Evolutionary conservation across 2,329 filamentous ascomycete species (phyloP), one percentile per base, ranked within the genome.

Genomic region (Penicillium sp.): DNA sequence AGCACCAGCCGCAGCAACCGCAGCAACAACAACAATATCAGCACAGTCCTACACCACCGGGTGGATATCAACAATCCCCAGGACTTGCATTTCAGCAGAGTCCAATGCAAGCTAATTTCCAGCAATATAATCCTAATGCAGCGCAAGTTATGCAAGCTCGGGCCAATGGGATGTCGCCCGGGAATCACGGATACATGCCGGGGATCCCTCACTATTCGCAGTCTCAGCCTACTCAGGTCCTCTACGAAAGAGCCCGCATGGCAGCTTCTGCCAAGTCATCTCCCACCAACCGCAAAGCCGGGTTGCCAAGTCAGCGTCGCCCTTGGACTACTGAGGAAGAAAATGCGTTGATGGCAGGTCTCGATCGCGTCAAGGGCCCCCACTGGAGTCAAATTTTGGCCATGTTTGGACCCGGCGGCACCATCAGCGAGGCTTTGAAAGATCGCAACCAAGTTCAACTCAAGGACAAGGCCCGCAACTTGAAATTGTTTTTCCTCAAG

Each of bases 331-430:
- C 86, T 4, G 88, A 93, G 54, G 90, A 95, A 68, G 90, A 95
- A 64, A 89, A 90, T 66, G 89, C 90, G 0, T 76, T 95, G 13
- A 91, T 95, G 85, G 82, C 86, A 42, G 90, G 90, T 1, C 79
- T 95, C 4, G 90, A 94, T 62, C 82, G 86, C 65, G 90, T 95
- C 40, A 90, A 90, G 64, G 90, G 90, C 0, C 90, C 90, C 13
- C 89, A 95, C 61, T 95, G 90, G 90, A 91, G 87, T 57, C 89
- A 95, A 64, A 95, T 95, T 40, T 74, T 95, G 9, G 84, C 84
- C 1, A 78, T 95, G 37, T 95, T 91, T 64, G 90, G 90, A 0
- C 79, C 82, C 0, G 86, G 85, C 37, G 90, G 90, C 4, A 86
- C 84, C 0, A 81, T 91, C 25, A 90, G 83, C 40, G 85, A 91